Evolutionary conservation across 805 yeast species (phyloP), one percentile per base, ranked within the genome.

Genomic region (Candida insectalens): DNA sequence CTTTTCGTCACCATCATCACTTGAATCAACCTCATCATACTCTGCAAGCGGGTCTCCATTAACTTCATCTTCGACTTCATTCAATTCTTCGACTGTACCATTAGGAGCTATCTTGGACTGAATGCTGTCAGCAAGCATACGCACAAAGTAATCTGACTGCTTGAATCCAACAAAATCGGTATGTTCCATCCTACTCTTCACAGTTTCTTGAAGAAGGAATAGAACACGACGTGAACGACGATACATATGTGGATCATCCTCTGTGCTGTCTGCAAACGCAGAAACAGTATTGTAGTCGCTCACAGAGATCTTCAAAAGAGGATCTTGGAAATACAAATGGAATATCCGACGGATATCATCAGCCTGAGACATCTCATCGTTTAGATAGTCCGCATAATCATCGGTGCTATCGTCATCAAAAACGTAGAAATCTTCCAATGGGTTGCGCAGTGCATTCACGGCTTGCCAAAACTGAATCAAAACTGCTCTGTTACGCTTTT

Each of bases 401-500:
- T 54, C 50, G 12, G 45, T 49, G 16, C 47, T 49, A 30, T 46
- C 51, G 9, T 50, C 45, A 10, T 56, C 46, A 36, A 16, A 48
- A 27, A 38, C 39, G 17, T 38, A 42, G 23, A 50, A 21, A 37
- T 70, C 81, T 40, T 77, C 83, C 13, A 87, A 53, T 0, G 96
- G 95, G 32, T 81, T 81, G 44, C 75, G 73, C 25, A 83, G 66
- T 1, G 69, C 63, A 39, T 83, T 81, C 3, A 84, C 78, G 2
- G 71, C 67, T 4, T 69, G 50, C 84, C 87, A 82, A 39, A 74
- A 75, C 29, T 76, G 77, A 4, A 84, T 47, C 19, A 76, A 48
- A 0, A 55, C 56, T 1, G 65, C 54, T 30, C 72, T 52, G 10
- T 43, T 40, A 14, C 74, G 47, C 32, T 63, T 66, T 21, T 70